Conservation (phyloP, 1,284 basidiomycete genomes). For the Heliocybe sulcata region DNA sequence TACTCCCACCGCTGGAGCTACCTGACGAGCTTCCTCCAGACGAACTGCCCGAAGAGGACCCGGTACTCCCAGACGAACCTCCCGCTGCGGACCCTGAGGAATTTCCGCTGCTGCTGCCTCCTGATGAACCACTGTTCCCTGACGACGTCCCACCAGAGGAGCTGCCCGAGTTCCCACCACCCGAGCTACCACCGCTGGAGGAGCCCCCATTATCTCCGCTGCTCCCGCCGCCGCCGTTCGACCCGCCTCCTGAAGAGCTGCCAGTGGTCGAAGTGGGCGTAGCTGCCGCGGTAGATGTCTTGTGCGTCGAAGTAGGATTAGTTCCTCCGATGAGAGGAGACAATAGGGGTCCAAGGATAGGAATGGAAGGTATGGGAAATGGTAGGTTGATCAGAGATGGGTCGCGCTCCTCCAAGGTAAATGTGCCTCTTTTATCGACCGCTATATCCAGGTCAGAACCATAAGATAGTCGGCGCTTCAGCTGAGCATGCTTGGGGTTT, state of each 20-base stretch:
- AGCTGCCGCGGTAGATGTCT: background rate
- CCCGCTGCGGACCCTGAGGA: background rate
- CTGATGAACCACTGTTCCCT: background rate
- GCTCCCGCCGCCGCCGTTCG: background rate
- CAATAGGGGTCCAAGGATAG: conserved; percentile 31
- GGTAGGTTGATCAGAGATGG: conserved; percentile 33
- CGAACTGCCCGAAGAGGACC: background rate
- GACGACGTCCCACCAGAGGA: background rate
- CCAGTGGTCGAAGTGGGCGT: background rate
- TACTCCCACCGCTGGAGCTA: background rate
- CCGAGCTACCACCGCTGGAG: background rate
- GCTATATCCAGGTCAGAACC: background rate
- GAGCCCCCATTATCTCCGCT: background rate
- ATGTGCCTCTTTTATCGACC: too few relatives aligned
- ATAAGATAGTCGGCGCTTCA: background rate
- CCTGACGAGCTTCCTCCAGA: background rate
- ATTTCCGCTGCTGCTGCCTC: background rate
- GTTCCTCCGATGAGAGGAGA: conserved; percentile 21
- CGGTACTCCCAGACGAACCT: background rate
- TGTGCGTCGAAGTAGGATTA: background rate
- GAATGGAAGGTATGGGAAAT: conserved; percentile 32
- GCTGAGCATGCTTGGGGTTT: background rate
- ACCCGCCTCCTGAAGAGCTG: background rate
- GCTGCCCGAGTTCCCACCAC: background rate
- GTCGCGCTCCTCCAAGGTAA: conserved; percentile 25